phyloP scores from a whole-genome alignment of 2,329 filamentous ascomycete species.

The Calonectria fujianensis region DNA sequence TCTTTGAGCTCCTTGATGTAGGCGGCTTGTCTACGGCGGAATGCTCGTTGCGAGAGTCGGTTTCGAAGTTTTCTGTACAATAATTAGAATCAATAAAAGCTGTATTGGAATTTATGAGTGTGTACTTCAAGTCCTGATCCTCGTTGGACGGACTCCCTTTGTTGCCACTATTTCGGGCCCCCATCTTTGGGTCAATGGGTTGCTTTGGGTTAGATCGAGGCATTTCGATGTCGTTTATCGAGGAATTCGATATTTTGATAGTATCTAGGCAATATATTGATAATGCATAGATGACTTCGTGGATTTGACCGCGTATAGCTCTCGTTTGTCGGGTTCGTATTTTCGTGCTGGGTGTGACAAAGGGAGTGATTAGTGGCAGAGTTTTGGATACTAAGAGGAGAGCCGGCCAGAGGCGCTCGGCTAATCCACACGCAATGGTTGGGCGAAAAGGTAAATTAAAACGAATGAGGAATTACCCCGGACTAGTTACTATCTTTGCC shows the following conservation, averaged over 20 bases:
- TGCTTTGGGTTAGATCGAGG: neutral
- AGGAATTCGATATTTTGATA: neutral
- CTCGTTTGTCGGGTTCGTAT: neutral
- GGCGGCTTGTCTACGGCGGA: constrained; percentile 8
- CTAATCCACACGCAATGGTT: neutral
- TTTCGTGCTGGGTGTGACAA: neutral
- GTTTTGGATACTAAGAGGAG: neutral
- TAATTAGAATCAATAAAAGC: neutral
- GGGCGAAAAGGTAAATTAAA: neutral
- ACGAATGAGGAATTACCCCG: neutral
- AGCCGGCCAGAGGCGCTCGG: neutral
- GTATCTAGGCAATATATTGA: neutral
- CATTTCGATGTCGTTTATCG: neutral
- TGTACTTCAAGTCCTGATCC: constrained; percentile 1
- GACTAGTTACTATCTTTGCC: neutral
- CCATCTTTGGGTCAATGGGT: neutral
- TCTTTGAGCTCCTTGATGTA: constrained; percentile 19
- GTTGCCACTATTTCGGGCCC: neutral
- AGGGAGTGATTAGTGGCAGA: constrained; percentile 2
- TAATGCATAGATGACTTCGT: neutral
- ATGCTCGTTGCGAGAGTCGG: constrained; percentile 15
- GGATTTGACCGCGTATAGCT: neutral
- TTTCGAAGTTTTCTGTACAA: constrained; percentile 1
- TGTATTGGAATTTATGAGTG: no score
- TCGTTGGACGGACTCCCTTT: neutral